Evolutionary conservation across 73 alveolate genomes (phyloP).

Genomic region (Tetrahymena malaccensis): DNA sequence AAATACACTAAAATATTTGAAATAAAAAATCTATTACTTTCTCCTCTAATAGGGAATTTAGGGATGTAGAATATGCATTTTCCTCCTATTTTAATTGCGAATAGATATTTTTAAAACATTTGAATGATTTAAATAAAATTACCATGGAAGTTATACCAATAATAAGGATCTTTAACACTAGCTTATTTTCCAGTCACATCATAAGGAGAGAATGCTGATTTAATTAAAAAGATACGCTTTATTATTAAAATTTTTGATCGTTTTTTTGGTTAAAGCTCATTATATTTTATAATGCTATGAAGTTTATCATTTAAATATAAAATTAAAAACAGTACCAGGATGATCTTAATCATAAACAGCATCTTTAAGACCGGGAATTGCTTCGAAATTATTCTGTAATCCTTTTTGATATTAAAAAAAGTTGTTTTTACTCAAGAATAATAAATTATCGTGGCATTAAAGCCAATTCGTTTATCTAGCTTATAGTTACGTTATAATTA

Average conservation of each 20-base stretch:
- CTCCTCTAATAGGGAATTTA: background rate
- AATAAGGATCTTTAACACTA: background rate
- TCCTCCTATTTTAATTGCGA: background rate
- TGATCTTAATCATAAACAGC: background rate
- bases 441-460: background rate
- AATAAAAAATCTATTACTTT: background rate
- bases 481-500: background rate
- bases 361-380: background rate
- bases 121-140: background rate
- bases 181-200: background rate
- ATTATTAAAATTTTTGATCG: background rate
- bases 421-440: background rate
- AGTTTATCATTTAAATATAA: background rate
- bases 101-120: background rate
- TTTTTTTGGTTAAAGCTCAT: background rate
- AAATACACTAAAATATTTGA: background rate
- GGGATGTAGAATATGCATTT: background rate
- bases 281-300: background rate
- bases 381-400: background rate
- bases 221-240: background rate
- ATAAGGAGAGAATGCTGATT: background rate
- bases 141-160: background rate
- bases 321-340: background rate
- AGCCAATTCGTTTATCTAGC: background rate
- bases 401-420: background rate